These are phyloP conservation scores for Chimonanthus praecox DNA, from an alignment of 164 flowering plant genomes.

Conservation along the genomic window DNA sequence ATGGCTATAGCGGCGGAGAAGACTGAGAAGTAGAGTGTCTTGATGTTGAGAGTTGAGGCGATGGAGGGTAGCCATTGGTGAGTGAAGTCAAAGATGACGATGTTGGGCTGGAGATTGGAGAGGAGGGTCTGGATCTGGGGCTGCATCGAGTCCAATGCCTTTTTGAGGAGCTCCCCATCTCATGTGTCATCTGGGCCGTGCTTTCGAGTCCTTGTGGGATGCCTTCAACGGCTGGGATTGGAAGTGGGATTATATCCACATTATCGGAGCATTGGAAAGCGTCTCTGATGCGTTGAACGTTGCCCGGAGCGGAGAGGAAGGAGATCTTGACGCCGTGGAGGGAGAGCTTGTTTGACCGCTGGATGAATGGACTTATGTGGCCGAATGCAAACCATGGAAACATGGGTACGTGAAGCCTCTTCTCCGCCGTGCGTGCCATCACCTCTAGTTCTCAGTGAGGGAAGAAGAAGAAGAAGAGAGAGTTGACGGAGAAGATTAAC, in stretches of 20 bases:
- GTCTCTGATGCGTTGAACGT: not conserved
- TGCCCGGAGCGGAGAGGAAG: conserved; percentile 10
- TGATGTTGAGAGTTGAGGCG: conserved; percentile 18
- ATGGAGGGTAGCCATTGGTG: conserved; percentile 28
- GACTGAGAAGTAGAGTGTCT: conserved; percentile 20
- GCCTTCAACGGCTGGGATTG: conserved; percentile 19
- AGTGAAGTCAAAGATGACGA: conserved; percentile 28
- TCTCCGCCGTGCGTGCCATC: no score
- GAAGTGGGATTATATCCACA: not conserved
- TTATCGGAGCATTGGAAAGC: not conserved
- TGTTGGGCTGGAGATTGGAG: conserved; percentile 21
- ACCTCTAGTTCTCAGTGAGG: no score
- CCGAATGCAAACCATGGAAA: no score
- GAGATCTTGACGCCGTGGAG: conserved; percentile 4
- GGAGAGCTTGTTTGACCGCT: conserved; percentile 10
- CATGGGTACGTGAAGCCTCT: no score
- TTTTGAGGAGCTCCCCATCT: conserved; percentile 27
- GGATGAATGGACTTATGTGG: conserved; percentile 5
- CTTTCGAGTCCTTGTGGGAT: conserved; percentile 15
- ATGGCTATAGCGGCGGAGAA: conserved; percentile 20
- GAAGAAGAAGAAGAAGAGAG: no score
- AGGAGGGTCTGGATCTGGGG: conserved; percentile 24
- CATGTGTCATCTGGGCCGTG: conserved; percentile 8
- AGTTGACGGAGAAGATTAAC: no score
- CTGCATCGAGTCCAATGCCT: conserved; percentile 19